Evolutionary conservation across 2,329 filamentous ascomycete genomes (phyloP).

Genomic region (Apiospora sp.): DNA sequence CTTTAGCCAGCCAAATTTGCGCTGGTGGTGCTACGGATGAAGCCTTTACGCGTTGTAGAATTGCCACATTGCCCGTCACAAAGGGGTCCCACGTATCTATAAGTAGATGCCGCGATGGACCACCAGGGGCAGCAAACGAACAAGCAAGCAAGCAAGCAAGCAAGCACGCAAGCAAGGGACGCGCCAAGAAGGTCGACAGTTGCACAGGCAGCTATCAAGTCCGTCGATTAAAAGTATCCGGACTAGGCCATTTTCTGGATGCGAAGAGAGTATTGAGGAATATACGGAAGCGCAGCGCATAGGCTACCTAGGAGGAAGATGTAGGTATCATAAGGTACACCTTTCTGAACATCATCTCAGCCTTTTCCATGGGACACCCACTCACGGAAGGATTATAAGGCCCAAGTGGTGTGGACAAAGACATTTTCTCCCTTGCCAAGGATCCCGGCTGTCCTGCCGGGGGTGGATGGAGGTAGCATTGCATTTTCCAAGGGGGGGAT

Average conservation of each 20-base stretch:
- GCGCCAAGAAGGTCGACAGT: background rate
- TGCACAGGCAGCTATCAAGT: background rate
- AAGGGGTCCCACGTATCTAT: background rate
- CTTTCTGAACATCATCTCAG: background rate
- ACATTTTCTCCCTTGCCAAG: background rate
- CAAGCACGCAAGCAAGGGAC: background rate
- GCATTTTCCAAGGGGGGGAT: background rate
- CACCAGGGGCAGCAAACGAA: background rate
- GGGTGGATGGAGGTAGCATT: constrained; percentile 12
- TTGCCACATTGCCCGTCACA: background rate
- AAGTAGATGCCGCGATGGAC: background rate
- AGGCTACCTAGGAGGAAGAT: background rate
- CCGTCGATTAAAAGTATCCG: background rate
- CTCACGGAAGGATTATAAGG: background rate
- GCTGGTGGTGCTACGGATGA: background rate
- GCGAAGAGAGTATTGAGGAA: background rate
- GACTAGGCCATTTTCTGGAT: background rate
- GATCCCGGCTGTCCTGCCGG: background rate
- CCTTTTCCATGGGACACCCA: background rate
- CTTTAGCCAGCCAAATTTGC: background rate
- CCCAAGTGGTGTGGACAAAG: background rate
- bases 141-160: background rate
- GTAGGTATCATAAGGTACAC: background rate
- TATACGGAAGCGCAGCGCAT: background rate
- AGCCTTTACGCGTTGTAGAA: background rate